Evolutionary conservation across 1,284 basidiomycete genomes (phyloP).

Genomic region (Trametes hirsuta): DNA sequence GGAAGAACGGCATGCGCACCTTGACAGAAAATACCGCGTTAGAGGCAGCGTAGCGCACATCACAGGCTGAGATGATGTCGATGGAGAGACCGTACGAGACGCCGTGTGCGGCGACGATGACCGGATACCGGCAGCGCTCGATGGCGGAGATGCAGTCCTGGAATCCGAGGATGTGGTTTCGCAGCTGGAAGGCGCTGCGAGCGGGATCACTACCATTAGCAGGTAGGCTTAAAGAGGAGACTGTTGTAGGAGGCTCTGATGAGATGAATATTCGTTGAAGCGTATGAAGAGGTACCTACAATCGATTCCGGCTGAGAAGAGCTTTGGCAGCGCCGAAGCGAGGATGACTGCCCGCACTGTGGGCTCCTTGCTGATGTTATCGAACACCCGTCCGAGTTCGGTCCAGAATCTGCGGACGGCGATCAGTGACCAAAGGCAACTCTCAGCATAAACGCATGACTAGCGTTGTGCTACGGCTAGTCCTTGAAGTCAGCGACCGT

Average conservation of each 20-base stretch:
- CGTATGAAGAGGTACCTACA: slow-evolving; percentile 44
- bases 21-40: slow-evolving; percentile 78
- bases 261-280: neutral
- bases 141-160: slow-evolving; percentile 75
- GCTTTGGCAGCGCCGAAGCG: slow-evolving; percentile 67
- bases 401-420: slow-evolving; percentile 65
- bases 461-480: neutral
- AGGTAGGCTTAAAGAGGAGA: slow-evolving; percentile 35
- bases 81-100: slow-evolving; percentile 75
- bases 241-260: neutral
- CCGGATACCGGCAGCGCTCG: slow-evolving; percentile 78
- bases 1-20: slow-evolving; percentile 41
- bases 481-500: neutral
- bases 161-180: slow-evolving; percentile 62
- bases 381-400: slow-evolving; percentile 67
- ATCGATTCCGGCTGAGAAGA: slow-evolving; percentile 85
- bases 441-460: neutral
- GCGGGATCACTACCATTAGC: slow-evolving; percentile 48
- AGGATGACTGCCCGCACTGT: slow-evolving; percentile 75
- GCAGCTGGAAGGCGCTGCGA: slow-evolving; percentile 54
- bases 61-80: slow-evolving; percentile 81
- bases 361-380: slow-evolving; percentile 55
- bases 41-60: slow-evolving; percentile 76
- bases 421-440: neutral
- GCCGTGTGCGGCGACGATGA: slow-evolving; percentile 86